Evolutionary conservation across 2,329 filamentous ascomycete genomes (phyloP).

Genomic region (Geoglossum cookeanum): DNA sequence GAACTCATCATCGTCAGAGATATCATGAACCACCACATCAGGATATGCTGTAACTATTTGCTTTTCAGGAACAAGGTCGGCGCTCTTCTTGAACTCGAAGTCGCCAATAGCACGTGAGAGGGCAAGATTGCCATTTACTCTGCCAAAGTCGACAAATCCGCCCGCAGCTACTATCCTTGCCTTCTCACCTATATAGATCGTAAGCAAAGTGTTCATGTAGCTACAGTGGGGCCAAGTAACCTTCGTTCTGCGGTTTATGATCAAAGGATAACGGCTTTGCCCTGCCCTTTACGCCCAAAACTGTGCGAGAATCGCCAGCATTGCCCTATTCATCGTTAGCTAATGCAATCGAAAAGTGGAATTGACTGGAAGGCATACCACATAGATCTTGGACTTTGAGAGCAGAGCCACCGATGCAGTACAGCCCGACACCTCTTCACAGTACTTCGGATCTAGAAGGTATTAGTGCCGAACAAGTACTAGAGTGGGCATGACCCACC

Average conservation of each 20-base stretch:
- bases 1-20: constrained; percentile 89
- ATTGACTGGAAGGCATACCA: constrained; percentile 43
- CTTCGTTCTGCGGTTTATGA: constrained; percentile 97
- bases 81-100: constrained; percentile 99
- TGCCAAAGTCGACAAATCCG: constrained; percentile 94
- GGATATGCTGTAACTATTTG: constrained; percentile 97
- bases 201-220: constrained; percentile 8
- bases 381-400: constrained; percentile 79
- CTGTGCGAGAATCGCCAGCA: constrained; percentile 85
- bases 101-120: constrained; percentile 94
- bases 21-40: constrained; percentile 79
- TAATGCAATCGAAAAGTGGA: constrained; percentile 10
- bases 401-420: constrained; percentile 85
- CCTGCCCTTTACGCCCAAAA: constrained; percentile 87
- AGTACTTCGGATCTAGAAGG: constrained; percentile 70
- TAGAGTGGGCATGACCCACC: constrained; percentile 40
- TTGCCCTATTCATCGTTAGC: constrained; percentile 50
- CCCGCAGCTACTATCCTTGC: constrained; percentile 88
- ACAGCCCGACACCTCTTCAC: constrained; percentile 95
- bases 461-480: background rate
- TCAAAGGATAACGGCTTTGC: constrained; percentile 98
- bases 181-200: constrained; percentile 52
- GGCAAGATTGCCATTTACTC: constrained; percentile 94
- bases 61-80: constrained; percentile 89
- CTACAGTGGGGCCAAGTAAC: constrained; percentile 26